Percentiles rank a stretch among this genome's conserved stretches.
These are phyloP conservation scores for Andrographis paniculata DNA, from an alignment of 305 asterid genomes.

Conservation along the genomic window DNA sequence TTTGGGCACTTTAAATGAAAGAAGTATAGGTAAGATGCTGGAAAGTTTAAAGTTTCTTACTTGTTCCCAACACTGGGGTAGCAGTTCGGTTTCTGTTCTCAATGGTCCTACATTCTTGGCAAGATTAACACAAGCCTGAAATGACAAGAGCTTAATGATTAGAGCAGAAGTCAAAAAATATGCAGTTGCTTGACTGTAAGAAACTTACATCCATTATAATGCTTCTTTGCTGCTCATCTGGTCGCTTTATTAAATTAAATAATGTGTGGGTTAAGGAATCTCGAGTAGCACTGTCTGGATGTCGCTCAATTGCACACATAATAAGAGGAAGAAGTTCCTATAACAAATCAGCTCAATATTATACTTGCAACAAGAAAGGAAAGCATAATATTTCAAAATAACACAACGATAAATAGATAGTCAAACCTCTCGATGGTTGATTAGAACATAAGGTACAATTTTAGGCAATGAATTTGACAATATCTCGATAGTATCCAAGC, in stretches of 20 bases:
- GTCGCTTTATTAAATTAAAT: slow-evolving; percentile 97
- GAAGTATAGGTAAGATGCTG: neutral
- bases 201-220: slow-evolving; percentile 94
- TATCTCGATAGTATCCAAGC: slow-evolving; percentile 81
- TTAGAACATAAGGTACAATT: slow-evolving; percentile 85
- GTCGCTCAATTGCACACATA: slow-evolving; percentile 99
- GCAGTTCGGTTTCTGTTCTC: slow-evolving; percentile 96
- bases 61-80: slow-evolving; percentile 99
- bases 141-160: slow-evolving; percentile 23
- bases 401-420: slow-evolving; percentile 15
- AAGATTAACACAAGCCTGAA: slow-evolving; percentile 95
- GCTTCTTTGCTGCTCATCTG: slow-evolving; percentile 98
- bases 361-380: neutral
- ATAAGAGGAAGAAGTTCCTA: slow-evolving; percentile 98
- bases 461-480: slow-evolving; percentile 92
- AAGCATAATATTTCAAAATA: neutral
- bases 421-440: slow-evolving; percentile 95
- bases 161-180: slow-evolving; percentile 16
- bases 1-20: slow-evolving; percentile 13
- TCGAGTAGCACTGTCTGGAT: slow-evolving; percentile 78
- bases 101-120: slow-evolving; percentile 91
- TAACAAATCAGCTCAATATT: slow-evolving; percentile 2
- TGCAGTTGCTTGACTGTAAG: slow-evolving; percentile 17
- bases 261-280: slow-evolving; percentile 99
- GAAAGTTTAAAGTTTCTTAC: slow-evolving; percentile 31